Base-by-base conservation (phyloP, 164 flowering plant genomes). In the Vitis rotundifolia region DNA sequence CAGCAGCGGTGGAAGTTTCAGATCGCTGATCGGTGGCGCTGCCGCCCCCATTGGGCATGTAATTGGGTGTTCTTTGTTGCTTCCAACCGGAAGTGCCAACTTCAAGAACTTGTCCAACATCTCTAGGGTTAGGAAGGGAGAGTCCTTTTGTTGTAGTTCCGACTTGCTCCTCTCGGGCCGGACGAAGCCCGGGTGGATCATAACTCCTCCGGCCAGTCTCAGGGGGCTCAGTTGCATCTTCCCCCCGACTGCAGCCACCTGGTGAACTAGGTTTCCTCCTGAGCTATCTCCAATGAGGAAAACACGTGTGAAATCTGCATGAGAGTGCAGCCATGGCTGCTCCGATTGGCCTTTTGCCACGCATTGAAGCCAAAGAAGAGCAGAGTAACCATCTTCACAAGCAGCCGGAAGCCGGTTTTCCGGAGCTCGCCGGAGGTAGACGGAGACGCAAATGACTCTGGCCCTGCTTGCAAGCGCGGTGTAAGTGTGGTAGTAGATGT, bases 271-370 rank as follows among this genome's bases (percentile, higher is more conserved):
- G 79, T 87, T 90, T 11, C 86, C 95, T 8, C 97, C 96, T 6
- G 92, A 84, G 82, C 96, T 91, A 71, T 92, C 98, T 1, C 98
- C 96, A 0, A 91, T 80, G 61, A 92, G 84, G 73, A 91, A 93
- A 5, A 93, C 86, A 0, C 92, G 81, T 50, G 28, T 59, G 70
- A 91, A 88, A 73, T 93, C 93, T 0, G 77, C 96, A 1, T 61
- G 62, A 0, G 66, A 29, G 0, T 70, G 52, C 8, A 88, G 88
- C 90, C 88, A 84, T 0, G 86, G 77, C 64, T 78, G 82, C 12
- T 53, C 12, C 3, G 75, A 26, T 47, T 76, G 72, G 2, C 64
- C 82, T 15, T 31, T 68, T 8, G 91, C 87, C 54, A 83, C 48
- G 11, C 84, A 67, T 1, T 74, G 71, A 18, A 90, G 89, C 98